A percentile compares a stretch with the other conserved stretches of the same genome.
Evolutionary conservation across 345 rosid genomes (phyloP).

Genomic region (Physaria fendleri): DNA sequence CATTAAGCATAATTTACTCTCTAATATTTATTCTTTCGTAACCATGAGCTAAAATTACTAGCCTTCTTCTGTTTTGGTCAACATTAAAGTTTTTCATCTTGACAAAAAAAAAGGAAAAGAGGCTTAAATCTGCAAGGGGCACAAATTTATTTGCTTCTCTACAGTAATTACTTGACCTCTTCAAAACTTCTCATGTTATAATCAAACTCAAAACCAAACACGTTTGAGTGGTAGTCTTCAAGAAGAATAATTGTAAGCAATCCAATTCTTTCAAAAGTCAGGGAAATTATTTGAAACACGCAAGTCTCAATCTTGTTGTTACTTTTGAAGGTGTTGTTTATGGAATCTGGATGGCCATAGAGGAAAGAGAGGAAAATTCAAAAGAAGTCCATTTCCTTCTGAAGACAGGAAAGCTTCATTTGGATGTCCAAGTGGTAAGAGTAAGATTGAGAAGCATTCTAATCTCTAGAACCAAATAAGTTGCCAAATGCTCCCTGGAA

Average conservation of each 20-base stretch:
- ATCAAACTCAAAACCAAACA: constrained; percentile 36
- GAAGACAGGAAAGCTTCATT: constrained; percentile 83
- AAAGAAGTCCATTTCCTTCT: constrained; percentile 78
- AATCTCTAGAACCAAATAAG: constrained; percentile 51
- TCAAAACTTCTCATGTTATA: constrained; percentile 16
- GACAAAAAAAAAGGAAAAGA: too few species aligned
- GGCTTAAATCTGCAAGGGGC: too few species aligned
- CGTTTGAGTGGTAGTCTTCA: constrained; percentile 31
- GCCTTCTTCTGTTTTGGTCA: too few species aligned
- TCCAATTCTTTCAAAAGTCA: neutral
- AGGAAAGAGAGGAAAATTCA: constrained; percentile 60
- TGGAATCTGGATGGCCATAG: constrained; percentile 75
- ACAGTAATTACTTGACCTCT: neutral
- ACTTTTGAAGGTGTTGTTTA: constrained; percentile 53
- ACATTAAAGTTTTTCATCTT: too few species aligned
- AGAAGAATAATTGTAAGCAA: constrained; percentile 29
- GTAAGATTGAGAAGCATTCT: constrained; percentile 63
- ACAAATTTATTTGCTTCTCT: neutral
- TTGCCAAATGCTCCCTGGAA: constrained; percentile 42
- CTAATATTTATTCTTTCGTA: too few species aligned
- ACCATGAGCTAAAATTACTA: too few species aligned
- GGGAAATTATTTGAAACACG: neutral
- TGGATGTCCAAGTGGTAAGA: constrained; percentile 91
- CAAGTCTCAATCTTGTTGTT: constrained; percentile 6
- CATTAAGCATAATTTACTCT: too few species aligned